Evolutionary conservation across 1,139 yeast species (phyloP), one percentile per base, ranked within the genome.

Genomic region (Debaryomyces fabryi): DNA sequence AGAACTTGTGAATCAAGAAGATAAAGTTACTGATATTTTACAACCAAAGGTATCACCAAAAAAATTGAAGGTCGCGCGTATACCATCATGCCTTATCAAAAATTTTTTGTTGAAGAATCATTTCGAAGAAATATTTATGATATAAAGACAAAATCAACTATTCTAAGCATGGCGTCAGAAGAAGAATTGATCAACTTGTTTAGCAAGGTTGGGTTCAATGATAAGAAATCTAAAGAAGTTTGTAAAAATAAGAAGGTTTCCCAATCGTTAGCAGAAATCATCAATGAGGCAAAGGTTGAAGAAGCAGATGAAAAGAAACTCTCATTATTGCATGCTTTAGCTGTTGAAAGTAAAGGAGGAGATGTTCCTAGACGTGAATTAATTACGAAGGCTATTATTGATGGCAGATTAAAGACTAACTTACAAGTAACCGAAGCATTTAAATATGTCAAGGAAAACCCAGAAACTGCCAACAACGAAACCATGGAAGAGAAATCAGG

Each of bases 191-290:
- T 64, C n/a, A 52, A 57, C 32, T 73, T 76, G 45, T 86, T 90
- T 58, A 69, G 76, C 53, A 68, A 73, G 44, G 73, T 88, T 51
- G 96, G 96, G 15, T 81, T 89, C 56, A 82, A 79, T 56, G 95
- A 86, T 23, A 78, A 83, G 57, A 85, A 86, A 64, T 69, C 85
- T 47, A 78, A 79, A 44, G 98, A 93, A 63, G 84, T 90, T 49
- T 67, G 82, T 51, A 92, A 89, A 67, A 93, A 93, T 72, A 85
- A 86, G 64, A 91, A 91, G 65, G 96, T 91, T 33, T 81, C 95
- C 16, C 72, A 73, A 32, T 82, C 96, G 1, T 77, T 93, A 50
- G 78, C 74, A 36, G 80, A 79, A 38, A 79, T 91, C 51, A 73
- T 88, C 46, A 63, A 67, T 29, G 81, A 78, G 32, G 36, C 55